Conservation (phyloP, 768 basidiomycete species). For the Tephrocybe sp. region DNA sequence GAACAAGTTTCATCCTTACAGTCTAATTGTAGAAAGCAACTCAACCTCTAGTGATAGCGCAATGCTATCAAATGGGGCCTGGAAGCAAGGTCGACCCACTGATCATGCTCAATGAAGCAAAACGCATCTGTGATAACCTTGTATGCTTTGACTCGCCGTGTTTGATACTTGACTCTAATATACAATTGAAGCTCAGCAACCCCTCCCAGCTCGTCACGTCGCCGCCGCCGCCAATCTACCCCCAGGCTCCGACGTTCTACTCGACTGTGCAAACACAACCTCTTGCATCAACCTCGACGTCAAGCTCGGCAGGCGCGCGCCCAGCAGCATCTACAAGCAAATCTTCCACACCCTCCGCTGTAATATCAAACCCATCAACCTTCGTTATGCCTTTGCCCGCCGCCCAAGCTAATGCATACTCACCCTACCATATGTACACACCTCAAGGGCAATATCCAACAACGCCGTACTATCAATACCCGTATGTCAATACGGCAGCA, state of each 20-base stretch:
- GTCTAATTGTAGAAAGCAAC: slow-evolving; percentile 49
- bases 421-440: slow-evolving; percentile 44
- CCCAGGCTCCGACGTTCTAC: slow-evolving; percentile 45
- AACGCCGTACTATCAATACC: slow-evolving; percentile 63
- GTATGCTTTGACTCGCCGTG: slow-evolving; percentile 36
- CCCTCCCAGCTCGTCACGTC: slow-evolving; percentile 67
- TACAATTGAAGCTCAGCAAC: slow-evolving; percentile 58
- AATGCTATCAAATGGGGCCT: slow-evolving; percentile 77
- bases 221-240: slow-evolving; percentile 62
- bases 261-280: slow-evolving; percentile 27
- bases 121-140: slow-evolving; percentile 73
- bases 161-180: slow-evolving; percentile 1
- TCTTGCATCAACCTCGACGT: slow-evolving; percentile 25
- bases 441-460: slow-evolving; percentile 52
- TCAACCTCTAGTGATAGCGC: slow-evolving; percentile 71
- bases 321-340: slow-evolving; percentile 26
- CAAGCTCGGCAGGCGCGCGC: slow-evolving; percentile 19
- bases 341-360: slow-evolving; percentile 37
- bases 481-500: slow-evolving; percentile 21
- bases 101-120: slow-evolving; percentile 72
- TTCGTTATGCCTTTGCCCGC: slow-evolving; percentile 68
- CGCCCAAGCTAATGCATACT: slow-evolving; percentile 43
- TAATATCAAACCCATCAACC: slow-evolving; percentile 71
- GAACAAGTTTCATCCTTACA: slow-evolving; percentile 12
- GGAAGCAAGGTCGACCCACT: slow-evolving; percentile 71